phyloP scores from a whole-genome alignment of 176 grass and related monocot species.

The Rhipidocladum racemiflorum region DNA sequence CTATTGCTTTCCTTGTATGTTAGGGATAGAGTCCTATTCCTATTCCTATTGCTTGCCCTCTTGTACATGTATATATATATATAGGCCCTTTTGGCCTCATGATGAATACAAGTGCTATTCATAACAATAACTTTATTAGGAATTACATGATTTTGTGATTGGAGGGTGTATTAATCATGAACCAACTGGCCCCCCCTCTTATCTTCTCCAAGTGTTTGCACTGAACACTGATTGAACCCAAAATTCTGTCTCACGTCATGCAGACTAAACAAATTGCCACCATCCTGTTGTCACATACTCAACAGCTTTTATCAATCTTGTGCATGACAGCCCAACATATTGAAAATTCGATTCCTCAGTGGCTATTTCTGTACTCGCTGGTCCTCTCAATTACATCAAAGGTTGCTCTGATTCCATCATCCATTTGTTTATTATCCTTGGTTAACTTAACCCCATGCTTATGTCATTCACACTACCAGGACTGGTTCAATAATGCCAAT shows the following conservation, averaged over 20 bases:
- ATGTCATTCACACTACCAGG: constrained; percentile 18
- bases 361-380: background rate
- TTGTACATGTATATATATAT: too few relatives aligned
- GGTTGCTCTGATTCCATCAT: constrained; percentile 36
- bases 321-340: background rate
- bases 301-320: background rate
- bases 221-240: background rate
- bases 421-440: constrained; percentile 18
- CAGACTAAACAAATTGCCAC: constrained; percentile 8
- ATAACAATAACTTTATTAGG: too few relatives aligned
- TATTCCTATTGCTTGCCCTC: too few relatives aligned
- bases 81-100: too few relatives aligned
- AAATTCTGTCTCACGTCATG: background rate
- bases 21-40: too few relatives aligned
- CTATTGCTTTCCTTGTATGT: too few relatives aligned
- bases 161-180: background rate
- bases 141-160: too few relatives aligned
- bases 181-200: background rate
- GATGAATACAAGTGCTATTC: too few relatives aligned
- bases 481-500: constrained; percentile 14
- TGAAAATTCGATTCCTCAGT: constrained; percentile 14
- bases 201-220: constrained; percentile 7
- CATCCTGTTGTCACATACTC: background rate
- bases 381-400: constrained; percentile 38
- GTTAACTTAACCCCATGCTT: constrained; percentile 6